Evolutionary conservation across 2,329 filamentous ascomycete genomes (phyloP), one percentile per base, ranked within the genome.

Genomic region (Diaporthe citrichinensis): DNA sequence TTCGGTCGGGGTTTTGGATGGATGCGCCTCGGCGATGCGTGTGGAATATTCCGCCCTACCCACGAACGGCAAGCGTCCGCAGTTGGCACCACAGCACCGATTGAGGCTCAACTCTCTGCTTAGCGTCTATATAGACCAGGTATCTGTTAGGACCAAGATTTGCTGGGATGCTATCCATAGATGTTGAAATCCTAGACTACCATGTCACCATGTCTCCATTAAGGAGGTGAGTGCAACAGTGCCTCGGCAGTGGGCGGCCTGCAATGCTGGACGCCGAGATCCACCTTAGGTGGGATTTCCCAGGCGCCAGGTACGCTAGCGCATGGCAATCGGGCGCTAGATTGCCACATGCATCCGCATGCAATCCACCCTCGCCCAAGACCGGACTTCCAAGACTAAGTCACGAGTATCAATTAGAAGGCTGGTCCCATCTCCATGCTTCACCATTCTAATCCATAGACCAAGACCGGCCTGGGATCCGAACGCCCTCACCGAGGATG

Each of bases 311-410:
- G 53, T 49, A 53, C 57, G 65, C 49, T 59, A 36, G n/a, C 39
- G n/a, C 39, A 53, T 71, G 57, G 74, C 28, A 69, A 71, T 62
- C 58, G 72, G 25, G 65, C 65, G 34, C 49, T 65, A 31, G 23
- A 53, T 36, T 58, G 34, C 46, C 10, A 34, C 46, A 15, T 53
- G 25, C 51, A 34, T 68, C 31, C 12, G 25, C 36, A 39, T 74
- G 34, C 65, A 23, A 57, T 41, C 53, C 34, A 31, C 61, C 41
- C 8, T 15, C 14, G 39, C n/a, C 8, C 9, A 57, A 49, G 34
- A 23, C 67, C 58, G 9, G 51, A 17, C 39, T 15, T 28, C 17
- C 34, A n/a, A n/a, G 28, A 36, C 23, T 25, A 10, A 36, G 62
- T 23, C 65, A 28, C 49, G 3, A 53, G 31, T 55, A 55, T 55